These are phyloP conservation scores for Sphagnum tenellum DNA, from an alignment of 225 moss, liverwort and hornwort species.

Conservation along the genomic window DNA sequence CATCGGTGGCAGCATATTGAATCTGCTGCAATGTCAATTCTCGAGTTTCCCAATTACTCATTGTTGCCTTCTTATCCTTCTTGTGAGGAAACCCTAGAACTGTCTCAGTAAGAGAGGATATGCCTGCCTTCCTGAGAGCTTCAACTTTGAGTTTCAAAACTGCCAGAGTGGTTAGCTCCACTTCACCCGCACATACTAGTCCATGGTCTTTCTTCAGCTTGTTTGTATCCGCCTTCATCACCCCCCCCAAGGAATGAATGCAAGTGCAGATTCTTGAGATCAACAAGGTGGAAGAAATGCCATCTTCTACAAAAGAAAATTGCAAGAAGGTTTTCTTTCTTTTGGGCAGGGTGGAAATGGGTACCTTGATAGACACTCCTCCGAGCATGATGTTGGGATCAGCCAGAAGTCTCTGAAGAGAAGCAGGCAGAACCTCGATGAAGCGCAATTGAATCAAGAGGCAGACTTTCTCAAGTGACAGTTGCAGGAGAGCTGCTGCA, in stretches of 20 bases:
- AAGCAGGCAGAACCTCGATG: conserved; percentile 53
- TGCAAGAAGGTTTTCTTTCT: not conserved
- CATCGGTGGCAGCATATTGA: conserved; percentile 78
- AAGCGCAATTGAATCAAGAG: conserved; percentile 79
- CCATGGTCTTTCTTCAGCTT: conserved; percentile 62
- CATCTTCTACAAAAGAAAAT: not conserved
- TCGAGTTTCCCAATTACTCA: conserved; percentile 85
- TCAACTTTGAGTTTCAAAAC: conserved; percentile 27
- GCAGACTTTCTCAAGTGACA: conserved; percentile 60
- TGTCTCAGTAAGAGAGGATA: conserved; percentile 39
- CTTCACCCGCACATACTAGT: conserved; percentile 63
- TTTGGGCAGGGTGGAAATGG: too few relatives aligned
- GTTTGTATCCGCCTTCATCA: conserved; percentile 36
- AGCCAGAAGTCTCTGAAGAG: conserved; percentile 52
- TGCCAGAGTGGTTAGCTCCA: conserved; percentile 63
- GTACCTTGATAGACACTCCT: conserved; percentile 64
- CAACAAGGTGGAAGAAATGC: not conserved
- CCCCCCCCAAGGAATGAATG: conserved; percentile 4
- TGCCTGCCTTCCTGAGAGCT: conserved; percentile 52
- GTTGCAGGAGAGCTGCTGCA: conserved; percentile 64
- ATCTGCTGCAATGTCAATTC: conserved; percentile 70
- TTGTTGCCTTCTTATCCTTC: conserved; percentile 61
- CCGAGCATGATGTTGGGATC: conserved; percentile 60
- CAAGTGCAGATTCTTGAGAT: not conserved
- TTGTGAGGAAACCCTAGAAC: conserved; percentile 57